Evolutionary conservation across 345 rosid genomes (phyloP).

Genomic region (Boechera divaricarpa): DNA sequence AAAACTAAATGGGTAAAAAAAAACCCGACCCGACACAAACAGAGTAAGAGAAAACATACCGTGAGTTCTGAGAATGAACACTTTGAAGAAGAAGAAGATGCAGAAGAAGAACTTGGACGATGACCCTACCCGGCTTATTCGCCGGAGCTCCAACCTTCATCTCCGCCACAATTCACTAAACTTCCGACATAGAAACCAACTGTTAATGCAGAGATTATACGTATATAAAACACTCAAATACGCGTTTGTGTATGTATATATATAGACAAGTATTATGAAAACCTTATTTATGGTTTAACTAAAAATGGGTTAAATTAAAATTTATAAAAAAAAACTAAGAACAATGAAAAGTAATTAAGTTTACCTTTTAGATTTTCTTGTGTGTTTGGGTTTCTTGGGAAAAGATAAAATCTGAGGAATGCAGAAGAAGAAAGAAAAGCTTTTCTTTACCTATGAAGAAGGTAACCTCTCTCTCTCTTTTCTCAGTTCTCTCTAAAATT

Average conservation of each 20-base stretch:
- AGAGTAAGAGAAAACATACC: conserved; percentile 42
- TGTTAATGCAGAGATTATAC: conserved; percentile 7
- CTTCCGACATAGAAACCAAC: conserved; percentile 25
- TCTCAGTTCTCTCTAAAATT: conserved; percentile 11
- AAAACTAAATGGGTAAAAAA: background rate
- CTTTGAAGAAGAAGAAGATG: conserved; percentile 34
- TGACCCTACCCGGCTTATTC: conserved; percentile 24
- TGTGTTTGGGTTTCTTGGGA: conserved; percentile 39
- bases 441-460: conserved; percentile 41
- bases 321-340: background rate
- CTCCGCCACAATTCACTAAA: conserved; percentile 32
- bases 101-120: conserved; percentile 28
- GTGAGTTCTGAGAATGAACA: conserved; percentile 40
- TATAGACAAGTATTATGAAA: conserved; percentile 19
- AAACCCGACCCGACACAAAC: conserved; percentile 30
- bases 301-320: background rate
- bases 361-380: conserved; percentile 37
- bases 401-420: conserved; percentile 37
- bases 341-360: conserved; percentile 1
- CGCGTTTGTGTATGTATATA: background rate
- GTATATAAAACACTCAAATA: background rate
- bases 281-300: background rate
- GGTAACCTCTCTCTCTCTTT: conserved; percentile 34
- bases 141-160: conserved; percentile 41
- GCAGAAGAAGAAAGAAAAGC: conserved; percentile 39